A percentile compares a stretch with the other conserved stretches of the same genome.
Evolutionary conservation across 78 protist genomes (phyloP).

Genomic region (Dictyostelium citrinum): DNA sequence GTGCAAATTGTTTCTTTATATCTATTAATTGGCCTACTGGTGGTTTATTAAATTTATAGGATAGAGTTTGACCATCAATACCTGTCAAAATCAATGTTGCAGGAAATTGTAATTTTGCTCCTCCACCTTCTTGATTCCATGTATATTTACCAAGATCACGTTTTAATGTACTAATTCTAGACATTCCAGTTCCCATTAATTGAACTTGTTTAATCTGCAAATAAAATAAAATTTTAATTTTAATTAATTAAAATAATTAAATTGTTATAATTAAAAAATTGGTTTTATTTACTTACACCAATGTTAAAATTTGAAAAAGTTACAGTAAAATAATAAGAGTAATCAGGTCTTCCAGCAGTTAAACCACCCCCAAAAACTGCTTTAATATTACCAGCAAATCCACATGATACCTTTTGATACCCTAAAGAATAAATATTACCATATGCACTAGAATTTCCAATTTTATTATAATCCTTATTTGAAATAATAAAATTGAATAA

Average conservation of each 20-base stretch:
- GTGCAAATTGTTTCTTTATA: constrained; percentile 30
- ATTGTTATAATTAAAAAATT: no score
- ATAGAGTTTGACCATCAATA: background rate
- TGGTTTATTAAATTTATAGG: constrained; percentile 7
- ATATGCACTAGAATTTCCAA: background rate
- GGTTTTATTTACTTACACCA: background rate
- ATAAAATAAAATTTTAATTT: no score
- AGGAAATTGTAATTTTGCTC: constrained; percentile 25
- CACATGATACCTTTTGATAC: constrained; percentile 57
- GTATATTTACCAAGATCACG: background rate
- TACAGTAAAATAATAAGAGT: constrained; percentile 35
- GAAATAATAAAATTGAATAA: constrained; percentile 12
- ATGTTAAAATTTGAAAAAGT: background rate
- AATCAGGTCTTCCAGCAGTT: background rate
- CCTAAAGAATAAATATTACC: constrained; percentile 42
- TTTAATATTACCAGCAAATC: background rate
- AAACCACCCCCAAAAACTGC: constrained; percentile 9
- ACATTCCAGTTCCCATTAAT: background rate
- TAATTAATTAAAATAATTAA: no score
- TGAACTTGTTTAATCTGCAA: constrained; percentile 1
- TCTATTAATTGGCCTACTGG: background rate
- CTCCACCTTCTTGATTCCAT: constrained; percentile 10
- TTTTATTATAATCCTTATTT: constrained; percentile 6
- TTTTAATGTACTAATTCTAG: background rate
- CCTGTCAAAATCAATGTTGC: constrained; percentile 16